Evolutionary conservation across 345 rosid species (phyloP), one percentile per base, ranked within the genome.

Genomic region (Lepidium africanum): DNA sequence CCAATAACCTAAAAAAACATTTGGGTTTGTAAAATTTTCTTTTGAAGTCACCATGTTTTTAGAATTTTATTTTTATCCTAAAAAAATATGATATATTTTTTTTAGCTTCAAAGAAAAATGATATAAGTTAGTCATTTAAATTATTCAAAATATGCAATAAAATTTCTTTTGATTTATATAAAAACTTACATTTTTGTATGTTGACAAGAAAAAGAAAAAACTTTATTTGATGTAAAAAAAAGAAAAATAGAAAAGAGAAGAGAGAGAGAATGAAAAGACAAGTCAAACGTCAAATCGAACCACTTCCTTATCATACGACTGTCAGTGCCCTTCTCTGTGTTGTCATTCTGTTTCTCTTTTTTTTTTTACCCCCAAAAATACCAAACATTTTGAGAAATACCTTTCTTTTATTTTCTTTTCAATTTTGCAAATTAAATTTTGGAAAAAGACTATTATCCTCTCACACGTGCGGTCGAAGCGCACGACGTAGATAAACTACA

Each of bases 211-310:
- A 21, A 21, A 21, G 16, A 30, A 2, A 13, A 17, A 16, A 5
- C 16, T 16, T 32, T 47, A 61, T 14, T 62, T 74, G 36, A 61
- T 53, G 23, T 50, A 52, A 49, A 8, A 33, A 19, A 6, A 45
- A 56, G 15, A 71, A 46, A 55, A 37, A 51, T 55, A 68, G 8
- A 41, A 45, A 23, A 68, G 35, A 52, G 42, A 41, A 65, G 52
- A 61, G 42, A 70, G 65, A 46, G 46, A 49, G 58, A 59, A 51
- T 87, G 96, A 92, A 81, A 87, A 85, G 98, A 90, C 98, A 85
- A 87, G 93, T 90, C 97, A 92, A 84, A 85, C 86, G 98, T 92
- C 98, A 86, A 85, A 83, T 90, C 98, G 80, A 49, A 68, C 83
- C 84, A 80, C 91, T 82, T 80, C 85, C 77, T 86, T 85, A 92